Conservation (phyloP, 352 stramenopile genomes). For the Phytophthora nicotianae region DNA sequence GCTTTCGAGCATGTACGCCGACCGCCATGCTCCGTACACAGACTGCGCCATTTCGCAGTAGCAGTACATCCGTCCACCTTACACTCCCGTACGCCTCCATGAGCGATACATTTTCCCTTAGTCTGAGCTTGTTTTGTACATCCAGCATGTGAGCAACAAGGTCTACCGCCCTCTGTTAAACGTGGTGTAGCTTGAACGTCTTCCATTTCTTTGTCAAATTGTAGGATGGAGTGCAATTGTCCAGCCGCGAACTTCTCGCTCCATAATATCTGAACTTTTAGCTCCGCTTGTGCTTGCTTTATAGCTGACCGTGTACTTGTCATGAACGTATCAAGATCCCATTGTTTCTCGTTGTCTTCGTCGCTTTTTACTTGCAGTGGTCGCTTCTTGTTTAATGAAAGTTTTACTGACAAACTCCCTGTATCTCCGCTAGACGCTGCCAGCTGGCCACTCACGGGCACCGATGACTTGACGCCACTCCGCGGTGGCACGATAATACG, state of each 20-base stretch:
- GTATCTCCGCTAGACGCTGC: conserved; percentile 10
- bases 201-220: conserved; percentile 8
- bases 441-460: conserved; percentile 6
- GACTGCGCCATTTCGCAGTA: conserved; percentile 10
- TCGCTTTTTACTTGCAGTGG: not conserved
- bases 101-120: conserved; percentile 31
- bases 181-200: not conserved
- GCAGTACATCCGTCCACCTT: conserved; percentile 16
- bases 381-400: conserved; percentile 17
- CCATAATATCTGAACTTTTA: conserved; percentile 15
- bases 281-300: conserved; percentile 18
- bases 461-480: not conserved
- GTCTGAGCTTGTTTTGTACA: conserved; percentile 27
- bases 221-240: conserved; percentile 29
- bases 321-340: conserved; percentile 21
- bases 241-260: conserved; percentile 16
- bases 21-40: conserved; percentile 24
- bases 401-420: conserved; percentile 14
- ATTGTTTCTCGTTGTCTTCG: not conserved
- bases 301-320: conserved; percentile 8
- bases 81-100: conserved; percentile 24
- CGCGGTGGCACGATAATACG: conserved; percentile 5
- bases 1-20: conserved; percentile 14
- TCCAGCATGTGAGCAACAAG: conserved; percentile 20
- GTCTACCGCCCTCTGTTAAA: conserved; percentile 1